Conservation (phyloP, 2,329 filamentous ascomycete genomes). For the Hyphodiscus sp. region DNA sequence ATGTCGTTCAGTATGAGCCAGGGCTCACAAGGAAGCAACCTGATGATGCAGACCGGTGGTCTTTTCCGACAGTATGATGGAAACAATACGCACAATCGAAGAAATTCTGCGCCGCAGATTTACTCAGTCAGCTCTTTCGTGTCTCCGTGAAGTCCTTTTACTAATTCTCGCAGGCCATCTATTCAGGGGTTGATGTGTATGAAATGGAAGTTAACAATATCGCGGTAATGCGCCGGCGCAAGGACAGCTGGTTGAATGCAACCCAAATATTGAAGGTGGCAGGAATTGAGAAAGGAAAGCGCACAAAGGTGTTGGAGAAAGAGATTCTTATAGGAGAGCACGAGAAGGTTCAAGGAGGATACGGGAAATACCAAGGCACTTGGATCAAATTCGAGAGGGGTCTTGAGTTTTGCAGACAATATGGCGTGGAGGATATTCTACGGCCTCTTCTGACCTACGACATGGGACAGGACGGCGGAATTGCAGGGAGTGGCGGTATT, state of each 20-base stretch:
- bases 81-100: conserved; percentile 19
- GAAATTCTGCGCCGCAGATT: conserved; percentile 43
- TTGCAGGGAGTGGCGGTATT: conserved; percentile 66
- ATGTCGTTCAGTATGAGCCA: conserved; percentile 32
- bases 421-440: conserved; percentile 70
- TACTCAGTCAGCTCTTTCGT: conserved; percentile 48
- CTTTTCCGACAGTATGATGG: conserved; percentile 27
- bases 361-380: conserved; percentile 97
- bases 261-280: conserved; percentile 98
- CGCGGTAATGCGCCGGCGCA: conserved; percentile 90
- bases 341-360: conserved; percentile 97
- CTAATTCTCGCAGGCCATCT: conserved; percentile 59
- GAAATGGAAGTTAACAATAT: conserved; percentile 96
- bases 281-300: conserved; percentile 93
- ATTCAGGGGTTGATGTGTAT: conserved; percentile 93
- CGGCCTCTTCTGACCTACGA: conserved; percentile 73
- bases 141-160: not conserved
- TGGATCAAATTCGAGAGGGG: conserved; percentile 96
- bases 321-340: conserved; percentile 95
- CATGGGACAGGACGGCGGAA: conserved; percentile 67
- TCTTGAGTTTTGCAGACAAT: conserved; percentile 80
- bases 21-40: conserved; percentile 26
- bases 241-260: conserved; percentile 95
- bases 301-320: conserved; percentile 96
- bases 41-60: conserved; percentile 29